Evolutionary conservation across 2,329 filamentous ascomycete species (phyloP), one percentile per base, ranked within the genome.

Genomic region (Pseudogymnoascus sp.): DNA sequence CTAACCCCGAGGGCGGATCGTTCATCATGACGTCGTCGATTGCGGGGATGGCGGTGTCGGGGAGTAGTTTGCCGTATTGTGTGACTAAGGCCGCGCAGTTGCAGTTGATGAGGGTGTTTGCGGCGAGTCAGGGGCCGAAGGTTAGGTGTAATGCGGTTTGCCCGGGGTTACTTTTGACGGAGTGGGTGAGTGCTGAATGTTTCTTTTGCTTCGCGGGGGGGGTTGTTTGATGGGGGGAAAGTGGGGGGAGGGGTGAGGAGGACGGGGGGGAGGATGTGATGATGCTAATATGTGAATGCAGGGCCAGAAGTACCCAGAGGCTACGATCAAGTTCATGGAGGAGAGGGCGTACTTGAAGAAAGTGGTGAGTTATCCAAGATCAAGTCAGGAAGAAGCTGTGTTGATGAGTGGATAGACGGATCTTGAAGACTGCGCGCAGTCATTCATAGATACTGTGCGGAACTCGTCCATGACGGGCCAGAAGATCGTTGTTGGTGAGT

Each of bases 81-180:
- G 70, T 73, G 4, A 71, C 69, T 2, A 74, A 74, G 80, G 80
- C 53, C 68, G 81, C 65, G 71, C 76, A 84, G 64, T 75, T 89
- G 62, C 87, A 89, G 73, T 74, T 89, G 53, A 85, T 86, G 77
- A 87, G 86, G 70, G 84, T 84, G 64, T 75, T 89, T 43, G 87
- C 87, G 2, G 76, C 80, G 62, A 84, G 83, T 12, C 81, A 87
- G 67, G 86, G 86, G 0, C 77, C 79, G 1, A 87, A 87, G 72
- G 77, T 88, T 21, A 77, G 87, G 43, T 78, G 87, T 31, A 89
- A 89, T 73, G 84, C 84, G 42, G 80, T 89, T 1, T 76, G 84
- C 61, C 87, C 87, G 0, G 86, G 86, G 1, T 75, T 89, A 68
- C 71, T 89, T 68, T 75, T 88, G 70, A 89, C 87, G 1, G 84